Evolutionary conservation across 176 grass and related monocot genomes (phyloP), one percentile per base, ranked within the genome.

Genomic region (Paspalum vaginatum): DNA sequence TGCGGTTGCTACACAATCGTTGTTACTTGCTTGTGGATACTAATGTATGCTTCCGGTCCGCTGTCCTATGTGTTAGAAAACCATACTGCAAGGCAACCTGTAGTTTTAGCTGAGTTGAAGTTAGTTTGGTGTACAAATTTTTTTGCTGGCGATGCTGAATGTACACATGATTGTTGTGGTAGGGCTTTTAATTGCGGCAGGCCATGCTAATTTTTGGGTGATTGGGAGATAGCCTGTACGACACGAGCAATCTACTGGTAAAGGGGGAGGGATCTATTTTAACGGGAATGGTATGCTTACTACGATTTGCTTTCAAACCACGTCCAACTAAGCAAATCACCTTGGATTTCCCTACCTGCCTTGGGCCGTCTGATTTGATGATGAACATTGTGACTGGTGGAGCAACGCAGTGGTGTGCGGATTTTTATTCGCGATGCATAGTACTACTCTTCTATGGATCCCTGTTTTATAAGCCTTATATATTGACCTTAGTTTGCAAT

Each of bases 401-500:
- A 21, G 47, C 45, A 27, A 12, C 49, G 67, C 6, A 49, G 13
- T 17, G 15, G 45, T 46, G 11, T 22, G 1, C 8, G 3, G 24
- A 24, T 17, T 1, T 1, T 7, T 17, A 70, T 44, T 26, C 4
- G 44, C 22, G 14, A 70, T 48, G 22, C 44, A 9, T 70, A 70
- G 67, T 8, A 43, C n/a, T 24, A 42, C 67, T 26, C 21, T 43
- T 59, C 7, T 53, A 8, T 38, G 38, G 58, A 39, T 27, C 0
- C 18, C 25, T 4, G 4, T 40, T 40, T 37, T 51, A 9, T 42
- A 48, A 48, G 51, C 61, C 8, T 42, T 12, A 37, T n/a, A 6
- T 26, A 8, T 61, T 52, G 45, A 70, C 17, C 11, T 44, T 85
- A 63, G 22, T 53, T 78, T 69, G 21, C 56, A 26, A 52, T 71